Evolutionary conservation across 352 stramenopile species (phyloP), one percentile per base, ranked within the genome.

Genomic region (Pythium chondricola): DNA sequence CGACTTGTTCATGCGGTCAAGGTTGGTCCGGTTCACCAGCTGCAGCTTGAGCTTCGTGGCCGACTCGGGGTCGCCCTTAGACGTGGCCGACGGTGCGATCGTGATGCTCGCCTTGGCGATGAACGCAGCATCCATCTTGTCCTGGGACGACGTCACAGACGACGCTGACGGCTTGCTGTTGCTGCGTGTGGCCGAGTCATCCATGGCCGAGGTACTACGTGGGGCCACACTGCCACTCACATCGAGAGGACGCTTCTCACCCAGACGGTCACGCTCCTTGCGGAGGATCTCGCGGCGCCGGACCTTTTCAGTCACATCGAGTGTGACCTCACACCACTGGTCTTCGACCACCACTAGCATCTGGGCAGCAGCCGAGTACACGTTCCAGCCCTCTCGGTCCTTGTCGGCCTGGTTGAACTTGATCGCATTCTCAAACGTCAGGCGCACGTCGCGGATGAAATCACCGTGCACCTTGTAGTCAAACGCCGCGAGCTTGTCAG

Each of bases 371-470:
- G 78, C 75, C 2, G 65, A 65, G 53, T 93, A 93, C 37, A 93
- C 80, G 17, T 58, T 92, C 79, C 77, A 89, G 40, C 72, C 80
- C 27, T 90, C 78, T 26, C 81, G 76, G 26, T 80, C 76, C 46
- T 92, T 92, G 56, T 93, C 83, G 2, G 74, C 69, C 11, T 63
- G 70, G 48, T 93, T 93, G 58, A 90, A 93, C 10, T 69, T 40
- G 48, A 92, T 76, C 4, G 83, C 83, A 55, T 93, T 93, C 52
- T 93, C 75, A 41, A 93, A 93, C 17, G 80, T 92, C 42, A 91
- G 37, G 0, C 78, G 75, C 29, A 93, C 69, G 43, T 93, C 80
- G 2, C 52, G 65, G 50, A 92, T 89, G 40, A 93, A 92, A 10
- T 93, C 80, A 6, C 80, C 80, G 32, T 93, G 81, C 11, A 71